Evolutionary conservation across 768 basidiomycete species (phyloP).

Genomic region (Suillus sp.): DNA sequence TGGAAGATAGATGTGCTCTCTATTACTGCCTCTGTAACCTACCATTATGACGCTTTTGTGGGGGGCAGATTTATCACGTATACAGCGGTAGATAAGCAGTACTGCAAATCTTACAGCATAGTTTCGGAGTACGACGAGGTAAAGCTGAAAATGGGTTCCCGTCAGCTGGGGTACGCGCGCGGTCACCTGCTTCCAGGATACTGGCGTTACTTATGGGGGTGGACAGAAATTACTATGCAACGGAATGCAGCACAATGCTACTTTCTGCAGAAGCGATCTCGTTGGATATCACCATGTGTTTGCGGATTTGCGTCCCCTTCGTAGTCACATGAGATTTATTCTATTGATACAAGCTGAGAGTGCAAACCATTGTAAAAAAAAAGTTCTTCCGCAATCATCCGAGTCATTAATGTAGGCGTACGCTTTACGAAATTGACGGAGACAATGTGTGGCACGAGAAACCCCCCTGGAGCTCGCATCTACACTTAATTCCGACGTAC

Average conservation of each 20-base stretch:
- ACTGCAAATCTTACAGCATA: not conserved
- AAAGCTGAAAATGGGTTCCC: not conserved
- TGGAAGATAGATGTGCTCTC: conserved; percentile 38
- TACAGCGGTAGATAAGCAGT: not conserved
- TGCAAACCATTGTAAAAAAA: not conserved
- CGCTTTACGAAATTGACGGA: not conserved
- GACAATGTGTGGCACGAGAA: not conserved
- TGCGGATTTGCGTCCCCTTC: not conserved
- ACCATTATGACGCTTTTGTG: not conserved
- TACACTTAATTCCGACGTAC: not conserved
- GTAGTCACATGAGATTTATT: not conserved
- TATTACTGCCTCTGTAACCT: conserved; percentile 12
- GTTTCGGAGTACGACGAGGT: not conserved
- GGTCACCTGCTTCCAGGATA: not conserved
- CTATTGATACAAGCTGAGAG: not conserved
- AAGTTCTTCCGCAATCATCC: not conserved
- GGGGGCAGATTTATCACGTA: not conserved
- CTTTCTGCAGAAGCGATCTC: not conserved
- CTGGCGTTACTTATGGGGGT: not conserved
- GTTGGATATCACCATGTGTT: not conserved
- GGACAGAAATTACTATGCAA: not conserved
- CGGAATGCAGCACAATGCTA: too few relatives aligned
- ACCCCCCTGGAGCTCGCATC: not conserved
- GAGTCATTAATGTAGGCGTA: not conserved
- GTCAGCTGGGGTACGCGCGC: not conserved